Evolutionary conservation across 202 grass and related monocot species (phyloP), one percentile per base, ranked within the genome.

Genomic region (Elaeis oleifera): DNA sequence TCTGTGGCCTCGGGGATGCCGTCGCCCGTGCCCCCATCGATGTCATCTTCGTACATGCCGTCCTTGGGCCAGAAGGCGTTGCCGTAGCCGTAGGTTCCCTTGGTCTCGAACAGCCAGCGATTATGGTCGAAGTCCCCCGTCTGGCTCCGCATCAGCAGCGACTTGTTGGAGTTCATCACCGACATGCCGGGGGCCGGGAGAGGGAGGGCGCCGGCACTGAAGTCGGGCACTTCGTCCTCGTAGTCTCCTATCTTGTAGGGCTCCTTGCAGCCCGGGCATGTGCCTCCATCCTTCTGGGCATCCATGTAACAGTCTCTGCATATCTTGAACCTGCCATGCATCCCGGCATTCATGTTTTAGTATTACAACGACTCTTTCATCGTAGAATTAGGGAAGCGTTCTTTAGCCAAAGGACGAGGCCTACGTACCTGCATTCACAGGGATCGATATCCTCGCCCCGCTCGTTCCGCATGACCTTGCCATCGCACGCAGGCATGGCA

Each of bases 231-330:
- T 7, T 88, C 82, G 0, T 89, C 89, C 25, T 80, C 85, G 63
- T 75, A 77, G 26, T 95, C 89, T 61, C 23, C 75, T 14, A 81
- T 85, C 66, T 89, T 95, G 76, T 95, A 95, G 22, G 72, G 85
- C 75, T 95, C 89, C 69, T 95, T 95, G 73, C 89, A 95, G 1
- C 89, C 89, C 0, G 89, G 89, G 69, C 89, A 95, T 23, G 75
- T 15, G 24, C 82, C 80, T 0, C 83, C 73, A 3, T 73, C 58
- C 70, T 95, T 95, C 53, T 82, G 78, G 2, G 89, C 89, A 76
- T 95, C 89, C 13, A 84, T 51, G 73, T 80, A 95, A 67, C 89
- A 95, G 14, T 95, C 85, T 18, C 72, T 62, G 66, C 89, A 95
- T 76, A 95, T 95, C 73, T 95, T 95, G 72, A 95, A 89, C 11